A percentile compares a stretch with the other conserved stretches of the same genome.
Conservation (phyloP, 495 filamentous ascomycete species). For the Acidiella bohemica region DNA sequence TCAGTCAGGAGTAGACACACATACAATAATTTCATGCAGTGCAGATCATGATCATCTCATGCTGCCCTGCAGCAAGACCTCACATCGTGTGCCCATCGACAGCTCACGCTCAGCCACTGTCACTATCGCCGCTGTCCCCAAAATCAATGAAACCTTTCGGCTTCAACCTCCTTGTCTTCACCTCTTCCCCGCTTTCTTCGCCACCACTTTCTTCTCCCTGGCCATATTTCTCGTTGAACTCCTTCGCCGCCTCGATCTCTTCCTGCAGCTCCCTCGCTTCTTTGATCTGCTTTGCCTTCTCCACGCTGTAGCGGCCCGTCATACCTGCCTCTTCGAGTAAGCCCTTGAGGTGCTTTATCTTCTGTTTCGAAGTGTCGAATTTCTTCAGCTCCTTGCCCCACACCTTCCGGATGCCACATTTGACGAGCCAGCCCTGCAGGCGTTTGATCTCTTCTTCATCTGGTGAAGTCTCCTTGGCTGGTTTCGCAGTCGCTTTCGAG, state of each 20-base stretch:
- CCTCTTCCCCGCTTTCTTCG: slow-evolving; percentile 28
- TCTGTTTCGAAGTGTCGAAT: slow-evolving; percentile 59
- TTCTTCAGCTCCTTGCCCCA: slow-evolving; percentile 74
- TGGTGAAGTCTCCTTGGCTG: slow-evolving; percentile 38
- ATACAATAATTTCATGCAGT: too few species aligned
- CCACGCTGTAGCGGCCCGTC: slow-evolving; percentile 69
- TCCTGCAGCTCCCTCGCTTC: slow-evolving; percentile 67
- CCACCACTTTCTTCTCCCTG: slow-evolving; percentile 30
- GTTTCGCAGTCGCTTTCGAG: slow-evolving; percentile 10
- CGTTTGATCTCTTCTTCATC: slow-evolving; percentile 75
- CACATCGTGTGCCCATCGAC: too few species aligned
- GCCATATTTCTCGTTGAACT: slow-evolving; percentile 69
- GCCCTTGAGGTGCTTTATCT: slow-evolving; percentile 65
- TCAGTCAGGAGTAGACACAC: too few species aligned
- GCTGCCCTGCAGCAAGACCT: too few species aligned
- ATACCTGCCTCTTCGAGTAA: slow-evolving; percentile 76
- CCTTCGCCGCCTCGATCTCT: slow-evolving; percentile 69
- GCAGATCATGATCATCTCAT: too few species aligned
- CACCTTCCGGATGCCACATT: slow-evolving; percentile 88
- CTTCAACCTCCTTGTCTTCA: slow-evolving; percentile 25
- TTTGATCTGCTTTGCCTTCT: slow-evolving; percentile 74
- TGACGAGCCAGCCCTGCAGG: slow-evolving; percentile 75
- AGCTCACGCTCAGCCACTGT: slow-evolving; percentile 40
- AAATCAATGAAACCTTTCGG: slow-evolving; percentile 37
- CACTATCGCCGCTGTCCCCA: slow-evolving; percentile 39